Base-by-base conservation (phyloP, 176 grass and related monocot species). In the Paspalum notatum region DNA sequence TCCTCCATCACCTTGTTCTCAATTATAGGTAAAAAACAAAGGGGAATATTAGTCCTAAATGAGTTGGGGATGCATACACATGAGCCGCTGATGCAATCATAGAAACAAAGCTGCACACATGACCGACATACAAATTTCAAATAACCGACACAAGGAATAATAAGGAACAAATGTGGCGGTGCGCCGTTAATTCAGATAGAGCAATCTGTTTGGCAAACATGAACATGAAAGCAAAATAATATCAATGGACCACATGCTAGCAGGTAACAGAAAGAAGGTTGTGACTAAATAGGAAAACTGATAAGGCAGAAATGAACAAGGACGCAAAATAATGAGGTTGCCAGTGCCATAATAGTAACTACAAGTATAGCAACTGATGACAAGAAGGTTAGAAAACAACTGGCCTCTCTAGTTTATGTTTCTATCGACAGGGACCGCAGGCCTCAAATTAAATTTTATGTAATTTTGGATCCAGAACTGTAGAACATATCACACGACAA, bases 1-100 rank as follows among this genome's bases (percentile, higher is more conserved):
- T 97, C 67, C 80, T 97, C 27, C 93, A 97, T 66, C 88, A 93
- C 77, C 88, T 97, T 84, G 91, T 93, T 26, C 91, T 91, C 85
- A 97, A 93, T 59, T 97, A 88, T 78, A 97, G 93, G 93, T 97
- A 91, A 78, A 83, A 32, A 80, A 45, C 8, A 55, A 50, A 72
- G 67, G 58, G 44, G 2, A 3, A 47, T 61, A 17, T 72, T 50
- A 59, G 21, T 76, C 46, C 67, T 70, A 54, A 7, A 17, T 15
- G 7, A 80, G 53, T 71, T 26, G 38, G 63, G 17, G 49, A 54
- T 40, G 25, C 10, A 20, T 18, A 26, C 5, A 42, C 5, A 42
- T 55, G 54, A 49, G 24, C 7, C 0, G 25, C 24, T 39, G 10
- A 6, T 46, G 3, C 42, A 61, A 41, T 70, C 25, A 58, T 18